Evolutionary conservation across 1,284 basidiomycete species (phyloP).

Genomic region (Xanthoconium separans): DNA sequence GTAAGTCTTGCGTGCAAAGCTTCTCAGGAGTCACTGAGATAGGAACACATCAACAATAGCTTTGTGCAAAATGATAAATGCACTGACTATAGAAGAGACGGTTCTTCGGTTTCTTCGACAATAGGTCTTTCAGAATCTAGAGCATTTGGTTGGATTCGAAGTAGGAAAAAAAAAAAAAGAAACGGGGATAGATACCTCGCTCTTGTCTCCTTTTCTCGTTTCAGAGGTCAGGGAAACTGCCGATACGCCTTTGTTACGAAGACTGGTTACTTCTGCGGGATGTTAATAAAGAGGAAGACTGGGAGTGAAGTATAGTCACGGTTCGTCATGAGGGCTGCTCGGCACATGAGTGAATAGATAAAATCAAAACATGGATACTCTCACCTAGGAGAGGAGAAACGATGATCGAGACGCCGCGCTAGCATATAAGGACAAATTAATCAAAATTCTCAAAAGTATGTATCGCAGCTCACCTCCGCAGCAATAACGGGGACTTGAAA

Average conservation of each 20-base stretch:
- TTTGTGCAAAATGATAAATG: neutral
- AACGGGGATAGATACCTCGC: conserved; percentile 45
- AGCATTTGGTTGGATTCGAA: neutral
- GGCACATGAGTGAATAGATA: neutral
- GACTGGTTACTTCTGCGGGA: conserved; percentile 59
- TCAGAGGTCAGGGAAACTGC: conserved; percentile 73
- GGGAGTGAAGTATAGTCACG: conserved; percentile 43
- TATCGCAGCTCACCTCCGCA: conserved; percentile 44
- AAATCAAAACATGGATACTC: neutral
- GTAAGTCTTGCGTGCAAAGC: conserved; percentile 56
- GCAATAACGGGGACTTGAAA: conserved; percentile 85
- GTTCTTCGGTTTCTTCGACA: conserved; percentile 56
- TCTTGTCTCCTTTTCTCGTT: conserved; percentile 51
- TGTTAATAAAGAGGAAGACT: conserved; percentile 2
- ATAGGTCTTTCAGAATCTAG: conserved; percentile 65
- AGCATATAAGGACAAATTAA: neutral
- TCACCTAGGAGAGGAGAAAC: conserved; percentile 73
- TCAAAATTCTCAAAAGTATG: too few relatives aligned
- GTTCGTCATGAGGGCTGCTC: conserved; percentile 78
- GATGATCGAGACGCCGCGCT: conserved; percentile 76
- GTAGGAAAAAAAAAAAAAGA: too few relatives aligned
- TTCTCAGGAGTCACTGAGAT: conserved; percentile 71
- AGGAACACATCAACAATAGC: conserved; percentile 10
- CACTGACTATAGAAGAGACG: conserved; percentile 72
- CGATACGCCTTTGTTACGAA: conserved; percentile 54